Percentiles rank a stretch among this genome's conserved stretches.
These are phyloP conservation scores for Schwanniomyces occidentalis DNA, from an alignment of 805 yeast species.

Conservation along the genomic window DNA sequence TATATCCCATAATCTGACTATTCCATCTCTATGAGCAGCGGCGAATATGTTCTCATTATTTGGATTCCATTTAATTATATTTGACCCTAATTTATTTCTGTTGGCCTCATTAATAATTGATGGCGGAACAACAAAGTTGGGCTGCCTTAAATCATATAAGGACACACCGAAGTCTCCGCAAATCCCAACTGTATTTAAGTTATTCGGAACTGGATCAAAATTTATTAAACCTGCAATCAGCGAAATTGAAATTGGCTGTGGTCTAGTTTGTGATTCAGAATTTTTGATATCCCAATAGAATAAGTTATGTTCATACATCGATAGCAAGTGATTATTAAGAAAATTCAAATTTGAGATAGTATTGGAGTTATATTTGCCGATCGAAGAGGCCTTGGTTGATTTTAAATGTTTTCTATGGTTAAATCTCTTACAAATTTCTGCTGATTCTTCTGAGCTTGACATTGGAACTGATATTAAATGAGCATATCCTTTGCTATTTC, in stretches of 20 bases:
- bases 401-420: slow-evolving; percentile 71
- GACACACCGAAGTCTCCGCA: slow-evolving; percentile 77
- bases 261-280: slow-evolving; percentile 43
- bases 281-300: slow-evolving; percentile 75
- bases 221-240: slow-evolving; percentile 50
- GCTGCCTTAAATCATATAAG: slow-evolving; percentile 64
- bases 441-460: slow-evolving; percentile 32
- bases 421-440: slow-evolving; percentile 75
- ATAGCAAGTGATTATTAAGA: slow-evolving; percentile 45
- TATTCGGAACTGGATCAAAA: slow-evolving; percentile 49
- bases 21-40: slow-evolving; percentile 57
- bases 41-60: slow-evolving; percentile 61
- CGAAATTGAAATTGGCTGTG: slow-evolving; percentile 55
- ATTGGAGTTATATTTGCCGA: slow-evolving; percentile 15
- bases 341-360: slow-evolving; percentile 29
- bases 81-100: slow-evolving; percentile 30
- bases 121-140: slow-evolving; percentile 37
- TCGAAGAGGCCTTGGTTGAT: slow-evolving; percentile 23
- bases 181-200: slow-evolving; percentile 57
- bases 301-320: slow-evolving; percentile 66
- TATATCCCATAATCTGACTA: slow-evolving; percentile 74
- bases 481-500: slow-evolving; percentile 74
- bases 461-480: slow-evolving; percentile 69
- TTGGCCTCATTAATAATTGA: slow-evolving; percentile 12
- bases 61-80: slow-evolving; percentile 63